Evolutionary conservation across 2,329 filamentous ascomycete species (phyloP).

Genomic region (Colletotrichum trifolii): DNA sequence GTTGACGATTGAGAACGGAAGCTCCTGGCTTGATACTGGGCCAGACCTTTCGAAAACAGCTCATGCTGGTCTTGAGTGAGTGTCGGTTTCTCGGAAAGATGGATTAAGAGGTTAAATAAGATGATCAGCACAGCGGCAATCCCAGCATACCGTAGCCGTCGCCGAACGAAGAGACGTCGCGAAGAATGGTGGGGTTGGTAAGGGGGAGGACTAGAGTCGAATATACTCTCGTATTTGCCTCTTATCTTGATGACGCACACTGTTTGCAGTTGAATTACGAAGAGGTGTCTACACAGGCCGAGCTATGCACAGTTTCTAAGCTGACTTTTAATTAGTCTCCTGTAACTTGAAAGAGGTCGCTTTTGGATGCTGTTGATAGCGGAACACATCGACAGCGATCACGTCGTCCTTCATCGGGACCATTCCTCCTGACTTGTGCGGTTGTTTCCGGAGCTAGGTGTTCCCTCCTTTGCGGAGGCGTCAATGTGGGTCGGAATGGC

Average conservation of each 20-base stretch:
- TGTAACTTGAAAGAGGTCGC: too few relatives aligned
- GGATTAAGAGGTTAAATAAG: conserved; percentile 3
- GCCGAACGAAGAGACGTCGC: neutral
- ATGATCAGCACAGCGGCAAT: neutral
- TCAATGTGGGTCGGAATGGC: conserved; percentile 19
- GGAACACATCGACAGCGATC: too few relatives aligned
- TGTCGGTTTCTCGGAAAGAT: too few relatives aligned
- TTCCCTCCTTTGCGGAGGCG: conserved; percentile 1
- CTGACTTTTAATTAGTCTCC: too few relatives aligned
- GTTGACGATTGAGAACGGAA: neutral
- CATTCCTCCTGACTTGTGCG: neutral
- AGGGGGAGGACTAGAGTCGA: conserved; percentile 18
- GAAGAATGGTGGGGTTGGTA: neutral
- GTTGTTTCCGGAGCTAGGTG: conserved; percentile 6
- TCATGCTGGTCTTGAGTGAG: neutral
- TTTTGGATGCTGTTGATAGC: too few relatives aligned
- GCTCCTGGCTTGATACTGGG: neutral
- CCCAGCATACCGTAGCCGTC: neutral
- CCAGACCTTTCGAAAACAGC: neutral
- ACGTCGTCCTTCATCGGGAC: too few relatives aligned
- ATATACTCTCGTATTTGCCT: neutral
- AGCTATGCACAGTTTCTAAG: too few relatives aligned
- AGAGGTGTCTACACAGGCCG: too few relatives aligned
- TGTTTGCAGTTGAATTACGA: neutral
- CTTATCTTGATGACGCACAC: neutral